Conservation (phyloP, 1,284 basidiomycete genomes). For the Malassezia japonica region DNA sequence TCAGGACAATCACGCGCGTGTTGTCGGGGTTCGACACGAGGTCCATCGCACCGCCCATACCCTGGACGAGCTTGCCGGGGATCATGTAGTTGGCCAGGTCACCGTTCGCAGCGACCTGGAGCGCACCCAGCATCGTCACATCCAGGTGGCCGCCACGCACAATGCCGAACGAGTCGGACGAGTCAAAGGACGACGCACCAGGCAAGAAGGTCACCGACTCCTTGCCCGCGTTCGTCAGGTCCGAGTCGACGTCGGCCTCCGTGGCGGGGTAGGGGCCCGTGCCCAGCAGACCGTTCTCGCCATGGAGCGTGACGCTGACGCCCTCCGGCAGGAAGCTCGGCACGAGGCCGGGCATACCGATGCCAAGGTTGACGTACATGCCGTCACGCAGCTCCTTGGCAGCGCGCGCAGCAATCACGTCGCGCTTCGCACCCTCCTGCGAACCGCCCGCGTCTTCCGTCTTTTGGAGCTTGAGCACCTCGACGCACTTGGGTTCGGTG, state of each 20-base stretch:
- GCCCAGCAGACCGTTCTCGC: constrained; percentile 44
- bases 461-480: constrained; percentile 26
- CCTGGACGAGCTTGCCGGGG: constrained; percentile 67
- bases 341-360: constrained; percentile 42
- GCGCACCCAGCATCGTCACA: constrained; percentile 79
- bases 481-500: constrained; percentile 30
- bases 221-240: constrained; percentile 65
- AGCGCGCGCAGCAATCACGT: constrained; percentile 32
- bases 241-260: constrained; percentile 31
- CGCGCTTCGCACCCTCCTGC: constrained; percentile 26
- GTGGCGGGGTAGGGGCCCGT: constrained; percentile 42
- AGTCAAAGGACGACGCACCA: constrained; percentile 85
- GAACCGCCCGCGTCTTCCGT: constrained; percentile 7
- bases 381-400: constrained; percentile 40
- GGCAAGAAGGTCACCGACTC: constrained; percentile 71
- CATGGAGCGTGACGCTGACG: constrained; percentile 37
- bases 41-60: constrained; percentile 92
- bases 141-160: constrained; percentile 88
- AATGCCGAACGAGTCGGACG: constrained; percentile 85
- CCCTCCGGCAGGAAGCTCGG: constrained; percentile 40
- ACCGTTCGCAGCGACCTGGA: constrained; percentile 86
- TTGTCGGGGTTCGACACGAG: constrained; percentile 42
- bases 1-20: constrained; percentile 59
- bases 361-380: constrained; percentile 43
- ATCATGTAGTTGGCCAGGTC: constrained; percentile 99